These are phyloP conservation scores for Delphinella strobiligena DNA, from an alignment of 2,329 filamentous ascomycete genomes.

Conservation along the genomic window DNA sequence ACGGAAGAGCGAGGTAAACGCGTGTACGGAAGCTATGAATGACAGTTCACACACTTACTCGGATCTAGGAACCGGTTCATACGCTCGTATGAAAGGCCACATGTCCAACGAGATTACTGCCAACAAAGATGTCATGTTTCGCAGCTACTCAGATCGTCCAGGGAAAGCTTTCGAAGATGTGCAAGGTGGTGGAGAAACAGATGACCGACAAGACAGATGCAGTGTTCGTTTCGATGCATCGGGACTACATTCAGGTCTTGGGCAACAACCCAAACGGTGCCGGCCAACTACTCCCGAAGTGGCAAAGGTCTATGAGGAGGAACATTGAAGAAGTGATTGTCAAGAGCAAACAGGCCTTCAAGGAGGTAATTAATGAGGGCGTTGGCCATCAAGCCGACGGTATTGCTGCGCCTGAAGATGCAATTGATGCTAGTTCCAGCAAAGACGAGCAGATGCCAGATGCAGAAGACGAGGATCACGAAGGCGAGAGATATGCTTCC, in stretches of 20 bases:
- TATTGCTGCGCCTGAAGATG: no score
- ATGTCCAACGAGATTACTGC: slow-evolving; percentile 36
- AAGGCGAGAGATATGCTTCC: no score
- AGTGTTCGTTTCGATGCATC: slow-evolving; percentile 24
- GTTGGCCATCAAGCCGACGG: not conserved
- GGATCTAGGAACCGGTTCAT: slow-evolving; percentile 36
- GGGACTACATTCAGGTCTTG: slow-evolving; percentile 26
- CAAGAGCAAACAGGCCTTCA: not conserved
- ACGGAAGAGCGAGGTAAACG: slow-evolving; percentile 32
- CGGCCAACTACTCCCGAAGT: slow-evolving; percentile 1
- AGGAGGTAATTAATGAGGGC: slow-evolving; percentile 1
- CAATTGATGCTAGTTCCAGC: no score
- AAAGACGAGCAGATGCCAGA: not conserved
- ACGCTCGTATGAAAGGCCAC: slow-evolving; percentile 38
- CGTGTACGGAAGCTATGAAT: no score
- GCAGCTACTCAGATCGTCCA: slow-evolving; percentile 31
- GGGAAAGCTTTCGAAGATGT: slow-evolving; percentile 28
- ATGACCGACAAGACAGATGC: slow-evolving; percentile 35
- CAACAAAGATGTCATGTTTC: slow-evolving; percentile 38
- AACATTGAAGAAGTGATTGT: slow-evolving; percentile 3
- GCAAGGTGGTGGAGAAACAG: slow-evolving; percentile 28
- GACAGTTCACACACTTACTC: no score
- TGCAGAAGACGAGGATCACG: not conserved
- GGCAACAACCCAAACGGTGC: slow-evolving; percentile 13
- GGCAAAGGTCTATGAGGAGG: slow-evolving; percentile 6